Conservation (phyloP, 495 filamentous ascomycete genomes). For the Hyphodiscus hymeniophilus region DNA sequence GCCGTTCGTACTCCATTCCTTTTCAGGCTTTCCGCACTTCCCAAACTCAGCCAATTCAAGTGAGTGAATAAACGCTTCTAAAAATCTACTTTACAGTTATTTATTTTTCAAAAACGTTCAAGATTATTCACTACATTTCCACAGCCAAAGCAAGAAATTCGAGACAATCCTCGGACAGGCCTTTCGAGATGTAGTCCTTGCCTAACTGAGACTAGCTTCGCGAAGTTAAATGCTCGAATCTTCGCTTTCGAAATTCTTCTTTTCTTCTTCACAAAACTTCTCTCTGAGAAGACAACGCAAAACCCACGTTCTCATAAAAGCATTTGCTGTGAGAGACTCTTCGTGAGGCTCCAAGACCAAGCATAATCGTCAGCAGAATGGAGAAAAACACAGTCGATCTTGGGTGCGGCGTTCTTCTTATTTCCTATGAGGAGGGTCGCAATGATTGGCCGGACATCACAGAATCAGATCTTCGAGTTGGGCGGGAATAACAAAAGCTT, state of each 20-base stretch:
- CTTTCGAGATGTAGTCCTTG: background rate
- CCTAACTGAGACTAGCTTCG: background rate
- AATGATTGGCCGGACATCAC: conserved; percentile 59
- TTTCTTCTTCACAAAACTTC: conserved; percentile 5
- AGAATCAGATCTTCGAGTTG: too few relatives aligned
- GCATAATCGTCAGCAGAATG: conserved; percentile 59
- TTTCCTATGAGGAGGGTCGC: conserved; percentile 48
- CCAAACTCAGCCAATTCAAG: too few relatives aligned
- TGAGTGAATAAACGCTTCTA: too few relatives aligned
- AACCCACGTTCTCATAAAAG: conserved; percentile 56
- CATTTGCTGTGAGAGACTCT: conserved; percentile 46
- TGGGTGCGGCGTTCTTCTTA: conserved; percentile 55
- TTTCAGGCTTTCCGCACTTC: too few relatives aligned
- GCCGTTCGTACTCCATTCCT: too few relatives aligned
- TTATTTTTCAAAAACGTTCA: too few relatives aligned
- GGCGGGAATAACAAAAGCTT: too few relatives aligned
- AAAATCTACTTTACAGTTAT: too few relatives aligned
- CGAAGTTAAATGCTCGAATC: too few relatives aligned
- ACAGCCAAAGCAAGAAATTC: background rate
- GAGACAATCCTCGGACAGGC: background rate
- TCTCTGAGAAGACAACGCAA: conserved; percentile 49
- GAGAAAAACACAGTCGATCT: conserved; percentile 52
- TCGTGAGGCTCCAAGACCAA: conserved; percentile 46
- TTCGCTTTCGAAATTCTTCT: too few relatives aligned
- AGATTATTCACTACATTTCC: background rate